phyloP scores from a whole-genome alignment of 495 filamentous ascomycete genomes.

The Penicillium taxi region DNA sequence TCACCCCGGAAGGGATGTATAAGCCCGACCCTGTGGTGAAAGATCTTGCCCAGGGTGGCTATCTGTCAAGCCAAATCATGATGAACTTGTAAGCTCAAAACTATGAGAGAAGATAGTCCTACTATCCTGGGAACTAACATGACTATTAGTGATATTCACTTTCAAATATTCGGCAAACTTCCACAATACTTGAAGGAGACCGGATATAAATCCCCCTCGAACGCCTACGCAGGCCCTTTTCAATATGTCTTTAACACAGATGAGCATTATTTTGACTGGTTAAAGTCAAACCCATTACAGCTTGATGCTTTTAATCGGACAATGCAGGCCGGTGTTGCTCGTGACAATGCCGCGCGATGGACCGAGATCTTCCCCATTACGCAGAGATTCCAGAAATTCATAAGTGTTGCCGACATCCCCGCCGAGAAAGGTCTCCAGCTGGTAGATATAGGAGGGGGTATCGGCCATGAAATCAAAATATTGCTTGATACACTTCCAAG shows the following conservation, averaged over 20 bases:
- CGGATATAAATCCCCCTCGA: slow-evolving; percentile 18
- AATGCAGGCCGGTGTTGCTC: slow-evolving; percentile 12
- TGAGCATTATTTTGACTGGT: slow-evolving; percentile 21
- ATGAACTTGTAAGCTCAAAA: no score
- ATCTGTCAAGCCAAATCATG: no score
- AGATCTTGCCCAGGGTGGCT: no score
- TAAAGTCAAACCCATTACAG: slow-evolving; percentile 9
- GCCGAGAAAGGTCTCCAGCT: slow-evolving; percentile 29
- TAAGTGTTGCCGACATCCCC: no score
- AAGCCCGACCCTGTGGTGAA: no score
- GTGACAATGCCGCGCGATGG: slow-evolving; percentile 9
- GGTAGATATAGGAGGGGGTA: slow-evolving; percentile 44
- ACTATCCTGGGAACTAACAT: no score
- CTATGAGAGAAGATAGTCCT: no score
- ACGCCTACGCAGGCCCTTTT: slow-evolving; percentile 18
- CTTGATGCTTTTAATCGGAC: slow-evolving; percentile 17
- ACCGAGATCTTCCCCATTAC: slow-evolving; percentile 17
- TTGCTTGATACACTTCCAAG: slow-evolving; percentile 29
- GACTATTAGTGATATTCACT: slow-evolving; percentile 11
- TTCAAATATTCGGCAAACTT: slow-evolving; percentile 12
- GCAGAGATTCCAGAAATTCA: slow-evolving; percentile 14
- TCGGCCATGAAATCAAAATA: slow-evolving; percentile 38
- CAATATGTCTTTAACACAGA: slow-evolving; percentile 24
- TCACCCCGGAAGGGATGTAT: no score
- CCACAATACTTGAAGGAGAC: slow-evolving; percentile 15